A percentile compares a stretch with the other conserved stretches of the same genome.
Evolutionary conservation across 2,329 filamentous ascomycete species (phyloP).

Genomic region (Thermochaetoides dissita): DNA sequence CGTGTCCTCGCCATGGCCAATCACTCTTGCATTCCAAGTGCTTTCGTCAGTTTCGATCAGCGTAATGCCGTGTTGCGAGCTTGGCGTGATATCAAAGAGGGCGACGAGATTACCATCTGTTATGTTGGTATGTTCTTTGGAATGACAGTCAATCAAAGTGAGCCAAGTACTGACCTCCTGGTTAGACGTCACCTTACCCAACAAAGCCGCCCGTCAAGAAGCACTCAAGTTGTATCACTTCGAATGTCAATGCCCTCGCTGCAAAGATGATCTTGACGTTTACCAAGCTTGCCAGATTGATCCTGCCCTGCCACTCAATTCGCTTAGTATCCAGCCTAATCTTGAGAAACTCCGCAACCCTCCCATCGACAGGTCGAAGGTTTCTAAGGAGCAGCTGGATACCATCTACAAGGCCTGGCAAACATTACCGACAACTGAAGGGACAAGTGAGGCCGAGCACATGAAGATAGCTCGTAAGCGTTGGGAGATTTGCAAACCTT

Average conservation of each 20-base stretch:
- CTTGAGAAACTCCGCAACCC: slow-evolving; percentile 20
- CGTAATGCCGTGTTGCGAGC: slow-evolving; percentile 38
- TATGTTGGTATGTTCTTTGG: slow-evolving; percentile 37
- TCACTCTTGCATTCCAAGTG: slow-evolving; percentile 49
- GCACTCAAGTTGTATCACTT: slow-evolving; percentile 38
- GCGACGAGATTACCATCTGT: slow-evolving; percentile 46
- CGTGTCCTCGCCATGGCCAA: slow-evolving; percentile 44
- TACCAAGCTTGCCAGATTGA: slow-evolving; percentile 36
- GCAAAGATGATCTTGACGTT: slow-evolving; percentile 35
- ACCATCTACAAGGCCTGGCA: slow-evolving; percentile 16
- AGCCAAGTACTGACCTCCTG: slow-evolving; percentile 2
- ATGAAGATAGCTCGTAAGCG: slow-evolving; percentile 19
- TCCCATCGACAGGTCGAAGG: slow-evolving; percentile 17
- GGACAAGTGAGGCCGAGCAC: slow-evolving; percentile 5
- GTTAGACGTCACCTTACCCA: slow-evolving; percentile 34
- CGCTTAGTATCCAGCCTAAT: slow-evolving; percentile 30
- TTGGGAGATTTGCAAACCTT: slow-evolving; percentile 26
- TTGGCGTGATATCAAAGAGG: slow-evolving; percentile 31
- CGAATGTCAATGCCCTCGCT: slow-evolving; percentile 35
- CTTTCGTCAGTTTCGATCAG: slow-evolving; percentile 40
- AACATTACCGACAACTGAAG: slow-evolving; percentile 7
- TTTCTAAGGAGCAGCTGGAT: slow-evolving; percentile 13
- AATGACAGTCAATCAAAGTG: no score
- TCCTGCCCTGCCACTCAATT: slow-evolving; percentile 29
- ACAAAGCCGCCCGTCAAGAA: slow-evolving; percentile 24